Evolutionary conservation across 495 filamentous ascomycete species (phyloP).

Genomic region (Penicillium psychrofluorescens): DNA sequence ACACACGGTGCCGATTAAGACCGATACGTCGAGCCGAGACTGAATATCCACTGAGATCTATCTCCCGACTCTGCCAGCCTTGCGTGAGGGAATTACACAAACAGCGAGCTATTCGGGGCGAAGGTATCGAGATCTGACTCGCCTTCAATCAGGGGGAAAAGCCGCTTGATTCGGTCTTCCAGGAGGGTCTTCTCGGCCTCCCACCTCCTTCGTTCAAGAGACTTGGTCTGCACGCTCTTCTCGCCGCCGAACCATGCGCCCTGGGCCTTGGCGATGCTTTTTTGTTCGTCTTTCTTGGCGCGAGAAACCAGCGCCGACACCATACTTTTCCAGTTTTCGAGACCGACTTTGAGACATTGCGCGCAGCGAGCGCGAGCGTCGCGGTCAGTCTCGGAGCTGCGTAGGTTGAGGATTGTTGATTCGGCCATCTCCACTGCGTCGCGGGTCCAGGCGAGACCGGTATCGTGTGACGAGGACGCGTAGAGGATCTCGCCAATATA

Average conservation of each 20-base stretch:
- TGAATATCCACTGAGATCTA: background rate
- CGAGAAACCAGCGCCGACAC: constrained; percentile 44
- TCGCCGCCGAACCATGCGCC: constrained; percentile 45
- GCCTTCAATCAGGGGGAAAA: constrained; percentile 26
- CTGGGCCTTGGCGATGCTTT: constrained; percentile 26
- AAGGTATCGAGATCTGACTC: constrained; percentile 23
- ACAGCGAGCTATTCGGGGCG: constrained; percentile 29
- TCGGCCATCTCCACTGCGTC: constrained; percentile 70
- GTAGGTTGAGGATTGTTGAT: constrained; percentile 29
- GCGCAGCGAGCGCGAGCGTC: constrained; percentile 48
- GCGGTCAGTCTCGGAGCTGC: constrained; percentile 28
- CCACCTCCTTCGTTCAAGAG: constrained; percentile 28
- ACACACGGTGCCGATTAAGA: background rate
- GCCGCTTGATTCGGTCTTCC: constrained; percentile 29
- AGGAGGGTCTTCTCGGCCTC: constrained; percentile 32
- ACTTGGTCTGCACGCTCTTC: constrained; percentile 17
- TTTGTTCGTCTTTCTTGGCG: constrained; percentile 39
- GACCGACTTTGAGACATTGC: constrained; percentile 63
- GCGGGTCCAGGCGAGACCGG: constrained; percentile 77
- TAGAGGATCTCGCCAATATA: constrained; percentile 95
- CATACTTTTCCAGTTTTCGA: constrained; percentile 75
- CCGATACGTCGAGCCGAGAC: background rate
- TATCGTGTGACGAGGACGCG: constrained; percentile 51
- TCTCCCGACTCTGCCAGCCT: constrained; percentile 23
- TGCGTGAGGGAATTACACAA: constrained; percentile 28